These are phyloP conservation scores for Penicillium sp. DNA, from an alignment of 2,329 filamentous ascomycete species.

Conservation along the genomic window DNA sequence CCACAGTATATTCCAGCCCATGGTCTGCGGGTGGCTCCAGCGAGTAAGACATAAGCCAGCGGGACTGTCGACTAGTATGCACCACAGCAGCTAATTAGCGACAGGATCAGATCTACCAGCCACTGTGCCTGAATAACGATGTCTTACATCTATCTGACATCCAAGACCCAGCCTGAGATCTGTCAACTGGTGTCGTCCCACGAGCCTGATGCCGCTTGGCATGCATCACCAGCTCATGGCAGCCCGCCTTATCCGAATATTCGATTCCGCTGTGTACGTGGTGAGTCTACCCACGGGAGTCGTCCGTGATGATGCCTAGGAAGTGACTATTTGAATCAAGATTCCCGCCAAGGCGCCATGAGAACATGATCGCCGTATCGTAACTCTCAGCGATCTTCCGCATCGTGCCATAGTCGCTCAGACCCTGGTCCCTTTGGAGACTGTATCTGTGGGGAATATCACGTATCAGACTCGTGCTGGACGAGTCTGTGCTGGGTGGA, in stretches of 20 bases:
- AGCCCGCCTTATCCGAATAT: background rate
- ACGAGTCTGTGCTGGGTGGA: background rate
- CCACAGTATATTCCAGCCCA: too few relatives aligned
- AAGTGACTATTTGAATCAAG: background rate
- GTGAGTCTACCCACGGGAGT: too few relatives aligned
- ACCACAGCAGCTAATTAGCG: background rate
- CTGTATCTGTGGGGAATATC: background rate
- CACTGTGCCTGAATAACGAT: slow-evolving; percentile 18
- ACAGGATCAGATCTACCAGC: background rate
- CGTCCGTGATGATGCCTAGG: background rate
- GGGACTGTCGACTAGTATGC: background rate
- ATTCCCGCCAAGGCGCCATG: slow-evolving; percentile 8
- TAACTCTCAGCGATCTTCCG: background rate
- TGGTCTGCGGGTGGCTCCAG: background rate
- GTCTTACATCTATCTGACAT: slow-evolving; percentile 13
- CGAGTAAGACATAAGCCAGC: background rate
- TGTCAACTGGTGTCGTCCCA: background rate
- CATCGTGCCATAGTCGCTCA: background rate
- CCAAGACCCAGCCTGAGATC: background rate
- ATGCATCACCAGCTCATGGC: slow-evolving; percentile 6
- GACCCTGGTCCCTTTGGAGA: background rate
- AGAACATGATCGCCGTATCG: slow-evolving; percentile 15
- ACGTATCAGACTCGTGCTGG: background rate
- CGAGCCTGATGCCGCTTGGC: slow-evolving; percentile 9
- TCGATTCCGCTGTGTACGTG: background rate